Evolutionary conservation across 1,284 basidiomycete species (phyloP).

Genomic region (Cryptococcus neoformans): DNA sequence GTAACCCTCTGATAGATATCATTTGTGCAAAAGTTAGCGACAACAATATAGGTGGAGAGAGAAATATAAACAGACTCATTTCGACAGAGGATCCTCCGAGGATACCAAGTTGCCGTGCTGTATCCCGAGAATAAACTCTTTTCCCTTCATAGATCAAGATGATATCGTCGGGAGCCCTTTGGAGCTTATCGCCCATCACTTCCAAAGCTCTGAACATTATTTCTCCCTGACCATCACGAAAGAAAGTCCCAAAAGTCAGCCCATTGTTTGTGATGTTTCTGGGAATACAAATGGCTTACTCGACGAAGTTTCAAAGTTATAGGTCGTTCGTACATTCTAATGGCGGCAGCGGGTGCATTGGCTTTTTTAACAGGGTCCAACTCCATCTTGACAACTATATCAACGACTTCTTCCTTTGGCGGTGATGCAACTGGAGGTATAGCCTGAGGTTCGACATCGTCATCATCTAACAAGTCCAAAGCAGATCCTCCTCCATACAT

Average conservation of each 20-base stretch:
- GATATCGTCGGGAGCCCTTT: slow-evolving; percentile 24
- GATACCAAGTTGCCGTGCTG: slow-evolving; percentile 26
- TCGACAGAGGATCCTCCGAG: slow-evolving; percentile 10
- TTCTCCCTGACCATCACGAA: slow-evolving; percentile 15
- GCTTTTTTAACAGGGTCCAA: slow-evolving; percentile 21
- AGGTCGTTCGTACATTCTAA: slow-evolving; percentile 25
- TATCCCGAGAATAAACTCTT: slow-evolving; percentile 16
- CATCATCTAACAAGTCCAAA: background rate
- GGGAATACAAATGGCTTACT: slow-evolving; percentile 13
- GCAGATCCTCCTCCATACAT: background rate
- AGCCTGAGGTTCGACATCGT: background rate
- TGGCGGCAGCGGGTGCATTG: slow-evolving; percentile 21
- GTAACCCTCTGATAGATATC: slow-evolving; percentile 23
- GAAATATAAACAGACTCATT: slow-evolving; percentile 22
- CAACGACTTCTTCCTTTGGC: slow-evolving; percentile 1
- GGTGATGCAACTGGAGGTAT: background rate
- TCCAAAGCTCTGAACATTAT: slow-evolving; percentile 16
- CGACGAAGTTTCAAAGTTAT: slow-evolving; percentile 16
- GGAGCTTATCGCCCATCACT: slow-evolving; percentile 18
- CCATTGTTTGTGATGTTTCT: background rate
- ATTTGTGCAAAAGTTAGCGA: background rate
- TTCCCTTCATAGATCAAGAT: slow-evolving; percentile 26
- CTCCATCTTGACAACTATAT: slow-evolving; percentile 31
- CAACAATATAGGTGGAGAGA: background rate
- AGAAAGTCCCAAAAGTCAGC: background rate